Base-by-base conservation (phyloP, 2,329 filamentous ascomycete genomes). In the Sporothrix humicola region DNA sequence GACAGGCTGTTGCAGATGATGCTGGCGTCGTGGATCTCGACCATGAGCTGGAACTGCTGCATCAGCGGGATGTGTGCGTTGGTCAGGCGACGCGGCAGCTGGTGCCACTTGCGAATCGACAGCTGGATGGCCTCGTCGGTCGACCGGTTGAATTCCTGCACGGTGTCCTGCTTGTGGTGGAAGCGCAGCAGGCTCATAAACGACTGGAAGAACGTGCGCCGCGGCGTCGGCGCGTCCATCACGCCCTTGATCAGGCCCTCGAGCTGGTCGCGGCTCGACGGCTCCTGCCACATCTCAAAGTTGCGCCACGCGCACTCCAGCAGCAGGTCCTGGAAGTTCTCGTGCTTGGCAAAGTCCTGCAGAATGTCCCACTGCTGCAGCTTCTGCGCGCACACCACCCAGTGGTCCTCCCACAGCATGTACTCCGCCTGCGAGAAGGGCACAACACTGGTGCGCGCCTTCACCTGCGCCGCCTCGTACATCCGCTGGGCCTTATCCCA, bases 341-440 rank as follows among this genome's bases (percentile, higher is more conserved):
- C 97, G 79, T 99, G 96, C 82, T 99, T 99, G 3, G 96, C 95
- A 79, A 98, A 98, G 78, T 99, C 97, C 75, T 94, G 94, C 48
- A 99, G 83, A 73, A 99, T 95, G 78, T 99, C 96, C 96, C 96
- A 99, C 80, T 99, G 97, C 81, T 99, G 97, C 63, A 99, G 87
- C 83, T 99, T 99, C 83, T 98, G 94, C 0, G 95, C 96, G 81
- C 96, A 99, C 69, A 98, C 88, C 58, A 99, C 91, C 96, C 96
- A 99, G 78, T 99, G 97, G 80, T 99, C 96, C 82, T 99, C 96
- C 96, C 96, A 99, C 0, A 99, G 88, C 89, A 97, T 98, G 82
- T 99, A 99, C 82, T 99, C 96, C 46, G 92, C 94, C 78, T 97
- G 93, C 0, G 95, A 97, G 82, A 98, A 98, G 0, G 96, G 95